phyloP scores from a whole-genome alignment of 176 grass and related monocot genomes.

The Aechmea fasciata region DNA sequence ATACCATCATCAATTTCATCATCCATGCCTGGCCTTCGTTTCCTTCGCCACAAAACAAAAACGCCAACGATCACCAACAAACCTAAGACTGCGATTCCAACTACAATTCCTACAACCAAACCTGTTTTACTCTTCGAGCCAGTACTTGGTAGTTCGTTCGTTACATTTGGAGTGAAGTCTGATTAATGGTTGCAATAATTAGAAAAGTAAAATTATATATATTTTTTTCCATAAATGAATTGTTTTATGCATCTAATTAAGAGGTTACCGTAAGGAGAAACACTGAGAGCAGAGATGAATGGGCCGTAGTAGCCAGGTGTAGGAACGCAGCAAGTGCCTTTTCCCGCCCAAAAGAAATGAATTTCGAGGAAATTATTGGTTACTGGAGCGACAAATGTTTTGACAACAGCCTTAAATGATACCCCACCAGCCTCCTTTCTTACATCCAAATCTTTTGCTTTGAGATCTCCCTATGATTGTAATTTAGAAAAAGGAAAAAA shows the following conservation, averaged over 20 bases:
- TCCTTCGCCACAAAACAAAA: slow-evolving; percentile 4
- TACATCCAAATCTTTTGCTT: slow-evolving; percentile 28
- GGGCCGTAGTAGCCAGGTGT: slow-evolving; percentile 16
- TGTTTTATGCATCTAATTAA: background rate
- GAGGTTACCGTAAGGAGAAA: slow-evolving; percentile 19
- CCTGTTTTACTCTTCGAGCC: slow-evolving; percentile 8
- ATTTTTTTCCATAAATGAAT: background rate
- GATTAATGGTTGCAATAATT: background rate
- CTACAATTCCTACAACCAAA: slow-evolving; percentile 17
- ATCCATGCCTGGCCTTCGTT: slow-evolving; percentile 6
- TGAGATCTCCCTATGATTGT: slow-evolving; percentile 14
- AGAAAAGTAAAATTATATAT: background rate
- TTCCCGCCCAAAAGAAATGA: slow-evolving; percentile 35
- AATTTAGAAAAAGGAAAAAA: background rate
- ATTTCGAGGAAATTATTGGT: slow-evolving; percentile 34
- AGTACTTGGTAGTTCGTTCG: slow-evolving; percentile 2
- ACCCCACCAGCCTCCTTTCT: slow-evolving; percentile 18
- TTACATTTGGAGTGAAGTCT: slow-evolving; percentile 11
- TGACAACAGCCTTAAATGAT: slow-evolving; percentile 14
- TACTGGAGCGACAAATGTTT: slow-evolving; percentile 11
- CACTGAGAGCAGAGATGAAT: slow-evolving; percentile 28
- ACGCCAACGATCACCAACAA: slow-evolving; percentile 8
- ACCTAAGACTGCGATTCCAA: slow-evolving; percentile 1
- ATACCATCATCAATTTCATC: slow-evolving; percentile 17
- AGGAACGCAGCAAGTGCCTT: slow-evolving; percentile 25